Evolutionary conservation across 164 flowering plant species (phyloP), one percentile per base, ranked within the genome.

Genomic region (Magnolia officinalis): DNA sequence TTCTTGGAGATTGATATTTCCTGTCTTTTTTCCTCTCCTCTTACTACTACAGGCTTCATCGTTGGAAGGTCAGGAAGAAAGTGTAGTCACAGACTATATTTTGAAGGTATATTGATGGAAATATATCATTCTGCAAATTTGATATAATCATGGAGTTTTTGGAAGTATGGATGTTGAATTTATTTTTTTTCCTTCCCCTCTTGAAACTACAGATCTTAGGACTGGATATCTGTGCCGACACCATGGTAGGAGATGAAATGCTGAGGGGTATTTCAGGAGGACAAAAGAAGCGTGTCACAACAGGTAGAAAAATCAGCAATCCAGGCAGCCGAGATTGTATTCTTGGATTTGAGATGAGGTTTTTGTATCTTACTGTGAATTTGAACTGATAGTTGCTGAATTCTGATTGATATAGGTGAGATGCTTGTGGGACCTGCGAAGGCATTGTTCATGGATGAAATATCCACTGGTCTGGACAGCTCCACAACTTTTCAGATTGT

Each of bases 401-500:
- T 73, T 59, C 50, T 18, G 16, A 73, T 73, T 26, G 5, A 29
- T 63, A 72, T 61, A 76, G 78, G 74, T 29, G 78, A 76, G 55
- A 76, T 76, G 78, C 67, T 76, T 70, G 78, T 76, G 19, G 74
- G 78, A 70, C 78, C 74, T 16, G 55, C 68, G 8, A 59, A 55
- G 26, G 74, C 73, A 9, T 67, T 76, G 49, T 76, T 70, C 67
- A 76, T 76, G 78, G 78, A 76, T 55, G 78, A 76, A 50, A 76
- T 76, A 58, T 76, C 74, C 8, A 76, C 73, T 18, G 92, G 90
- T 63, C 78, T 89, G 24, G 92, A 89, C 72, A 89, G 92, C 69
- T 87, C 92, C 6, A 89, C 91, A 55, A 89, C 92, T 24, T 89
- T 52, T 65, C 90, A 89, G 74, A 89, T 92, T 67, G 90, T 91